Base-by-base conservation (phyloP, 805 yeast genomes). In the Kazachstania taianensis region DNA sequence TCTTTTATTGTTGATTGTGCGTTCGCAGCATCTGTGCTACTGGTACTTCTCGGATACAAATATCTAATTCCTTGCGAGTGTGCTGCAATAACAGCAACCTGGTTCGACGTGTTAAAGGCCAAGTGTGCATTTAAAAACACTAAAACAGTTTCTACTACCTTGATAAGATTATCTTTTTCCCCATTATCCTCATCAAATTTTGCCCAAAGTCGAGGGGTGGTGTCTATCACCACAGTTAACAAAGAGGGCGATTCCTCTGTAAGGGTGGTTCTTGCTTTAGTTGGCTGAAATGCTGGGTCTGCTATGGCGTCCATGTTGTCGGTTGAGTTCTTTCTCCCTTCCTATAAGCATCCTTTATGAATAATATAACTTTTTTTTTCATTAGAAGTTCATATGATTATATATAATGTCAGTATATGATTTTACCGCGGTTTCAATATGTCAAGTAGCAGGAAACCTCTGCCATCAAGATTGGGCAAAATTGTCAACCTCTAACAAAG, bases 41-140 rank as follows among this genome's bases (percentile, higher is more conserved):
- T 33, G 13, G 49, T 44, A 31, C 50, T 42, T 25, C 44, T 42
- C 1, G 97, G 97, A 50, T 77, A 84, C 16, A 89, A 52, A 45
- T 81, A 73, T 44, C 65, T 63, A 0, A 94, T 76, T 0, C 89
- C 84, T 10, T 62, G 59, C 2, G 84, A 72, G 44, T 84, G 81
- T 15, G 84, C 78, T 1, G 84, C 81, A 27, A 87, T 72, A 12
- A 89, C 73, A 2, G 92, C 81, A 7, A 89, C 94, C 50, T 73
- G 73, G 55, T 92, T 92, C 25, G 86, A 75, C 46, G 81, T 82
- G 57, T 83, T 83, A 34, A 84, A 66, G 0, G 97, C 78, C 32
- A 92, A 55, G 56, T 92, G 98, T 2, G 94, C 86, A 56, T 92
- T 92, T 35, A 87, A 56, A 49, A 81, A 77, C 17, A 92, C 85